phyloP scores from a whole-genome alignment of 2,329 filamentous ascomycete species.

The Cryphonectria nitschkei region DNA sequence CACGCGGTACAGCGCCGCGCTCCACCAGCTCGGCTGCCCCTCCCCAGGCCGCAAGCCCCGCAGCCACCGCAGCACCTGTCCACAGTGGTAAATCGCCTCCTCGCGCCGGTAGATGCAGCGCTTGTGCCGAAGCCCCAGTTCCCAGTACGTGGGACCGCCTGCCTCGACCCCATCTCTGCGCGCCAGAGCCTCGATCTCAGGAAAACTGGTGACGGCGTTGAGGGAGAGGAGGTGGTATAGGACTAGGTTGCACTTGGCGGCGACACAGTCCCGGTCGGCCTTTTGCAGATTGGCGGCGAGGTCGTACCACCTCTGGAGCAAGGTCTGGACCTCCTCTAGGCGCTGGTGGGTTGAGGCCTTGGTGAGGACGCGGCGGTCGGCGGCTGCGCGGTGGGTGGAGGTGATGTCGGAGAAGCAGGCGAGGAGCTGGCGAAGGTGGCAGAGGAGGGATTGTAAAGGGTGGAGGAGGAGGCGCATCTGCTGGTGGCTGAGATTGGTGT shows the following conservation, averaged over 20 bases:
- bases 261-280: slow-evolving; percentile 58
- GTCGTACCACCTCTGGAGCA: slow-evolving; percentile 70
- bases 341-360: slow-evolving; percentile 62
- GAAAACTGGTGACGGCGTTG: slow-evolving; percentile 69
- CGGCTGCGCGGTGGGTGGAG: slow-evolving; percentile 44
- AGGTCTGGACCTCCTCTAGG: slow-evolving; percentile 65
- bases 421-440: slow-evolving; percentile 66
- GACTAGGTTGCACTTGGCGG: slow-evolving; percentile 67
- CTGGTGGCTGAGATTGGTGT: slow-evolving; percentile 50
- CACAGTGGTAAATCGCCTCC: slow-evolving; percentile 68
- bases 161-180: slow-evolving; percentile 62
- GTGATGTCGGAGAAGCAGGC: slow-evolving; percentile 65
- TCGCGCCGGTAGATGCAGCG: slow-evolving; percentile 66
- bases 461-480: slow-evolving; percentile 71
- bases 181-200: slow-evolving; percentile 68
- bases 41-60: slow-evolving; percentile 59
- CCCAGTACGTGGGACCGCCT: slow-evolving; percentile 48
- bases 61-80: slow-evolving; percentile 67
- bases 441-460: slow-evolving; percentile 67
- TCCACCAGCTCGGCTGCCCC: slow-evolving; percentile 70
- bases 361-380: slow-evolving; percentile 53
- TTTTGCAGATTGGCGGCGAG: slow-evolving; percentile 61
- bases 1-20: slow-evolving; percentile 70
- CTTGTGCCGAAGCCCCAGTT: slow-evolving; percentile 59
- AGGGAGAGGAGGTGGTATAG: slow-evolving; percentile 73